Evolutionary conservation across 2,329 filamentous ascomycete species (phyloP), one percentile per base, ranked within the genome.

Genomic region (Arthrobotrys sphaeroides): DNA sequence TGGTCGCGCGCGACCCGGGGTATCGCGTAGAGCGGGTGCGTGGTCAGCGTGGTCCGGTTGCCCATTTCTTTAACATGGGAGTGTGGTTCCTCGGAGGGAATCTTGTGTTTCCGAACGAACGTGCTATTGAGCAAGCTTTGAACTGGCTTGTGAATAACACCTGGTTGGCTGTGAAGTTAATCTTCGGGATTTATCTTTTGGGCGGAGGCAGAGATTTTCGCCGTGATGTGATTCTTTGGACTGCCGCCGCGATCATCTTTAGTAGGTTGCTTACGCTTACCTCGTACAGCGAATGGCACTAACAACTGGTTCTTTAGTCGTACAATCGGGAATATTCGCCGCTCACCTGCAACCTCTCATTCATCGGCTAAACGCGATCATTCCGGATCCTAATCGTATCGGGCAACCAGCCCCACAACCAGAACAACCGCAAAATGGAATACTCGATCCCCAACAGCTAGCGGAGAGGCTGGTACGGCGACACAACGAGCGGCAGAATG

Each of bases 281-380:
- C 9, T 33, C 3, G 13, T 3, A 2, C 24, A 2, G 22, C 10
- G 3, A 6, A 13, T 24, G 6, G 20, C 18, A 7, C 45, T 67
- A 55, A 67, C 20, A 31, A 9, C 20, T 9, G 13, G 22, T 18
- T 12, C 45, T 49, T 18, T 59, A 79, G 77, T 79, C 42, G 79
- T 78, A 78, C 78, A 80, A 78, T 79, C 78, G 5, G 79, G 79
- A 10, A 65, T 80, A 9, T 70, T 78, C 38, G 65, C 77, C 28
- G 65, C 61, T 12, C 73, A 66, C 24, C 22, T 78, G 38, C 76
- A 72, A 26, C 78, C 78, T 22, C 36, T 78, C 3, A 51, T 74
- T 18, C 66, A 76, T 9, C 68, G 59, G 9, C 45, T 79, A 16
- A 77, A 79, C 24, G 77, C 77, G 2, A 57, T 75, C 33, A 51